These are phyloP conservation scores for Pythium angustatum DNA, from an alignment of 352 stramenopile species.

Conservation along the genomic window DNA sequence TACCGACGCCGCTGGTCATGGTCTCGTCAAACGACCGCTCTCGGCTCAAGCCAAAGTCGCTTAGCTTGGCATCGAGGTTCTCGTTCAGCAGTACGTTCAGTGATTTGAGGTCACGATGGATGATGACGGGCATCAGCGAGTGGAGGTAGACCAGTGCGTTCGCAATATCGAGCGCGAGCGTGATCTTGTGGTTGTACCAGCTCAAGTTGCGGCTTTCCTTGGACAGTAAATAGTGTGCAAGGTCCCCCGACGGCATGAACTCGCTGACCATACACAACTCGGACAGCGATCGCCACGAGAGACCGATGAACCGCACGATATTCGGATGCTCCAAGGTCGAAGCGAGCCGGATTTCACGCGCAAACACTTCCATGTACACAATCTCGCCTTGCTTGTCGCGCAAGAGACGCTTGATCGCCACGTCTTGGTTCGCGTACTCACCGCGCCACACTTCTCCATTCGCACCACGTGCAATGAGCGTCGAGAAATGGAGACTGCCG, in stretches of 20 bases:
- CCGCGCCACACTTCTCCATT: conserved; percentile 34
- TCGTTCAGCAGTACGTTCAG: conserved; percentile 15
- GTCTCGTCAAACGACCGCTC: conserved; percentile 20
- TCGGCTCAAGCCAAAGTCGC: conserved; percentile 78
- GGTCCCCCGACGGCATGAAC: conserved; percentile 17
- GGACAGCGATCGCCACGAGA: conserved; percentile 17
- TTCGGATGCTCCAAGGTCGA: conserved; percentile 22
- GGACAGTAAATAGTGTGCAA: conserved; percentile 22
- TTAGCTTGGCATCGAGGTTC: conserved; percentile 67
- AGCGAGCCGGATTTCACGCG: conserved; percentile 15
- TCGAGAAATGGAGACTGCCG: conserved; percentile 23
- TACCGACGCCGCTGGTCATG: conserved; percentile 68
- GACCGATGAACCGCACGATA: conserved; percentile 19
- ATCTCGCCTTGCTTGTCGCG: conserved; percentile 16
- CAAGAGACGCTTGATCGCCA: conserved; percentile 29
- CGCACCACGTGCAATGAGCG: conserved; percentile 20
- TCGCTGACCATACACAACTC: conserved; percentile 25
- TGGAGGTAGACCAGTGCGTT: conserved; percentile 76
- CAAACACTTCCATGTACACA: conserved; percentile 17
- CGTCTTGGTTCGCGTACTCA: conserved; percentile 11
- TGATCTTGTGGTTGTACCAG: conserved; percentile 47
- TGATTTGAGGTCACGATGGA: conserved; percentile 78
- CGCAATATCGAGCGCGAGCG: conserved; percentile 54
- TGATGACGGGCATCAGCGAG: conserved; percentile 63
- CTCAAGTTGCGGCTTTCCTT: conserved; percentile 17